A percentile compares a stretch with the other conserved stretches of the same genome.
Evolutionary conservation across 225 moss, liverwort and hornwort genomes (phyloP).

Genomic region (Pseudisothecium myosuroides): DNA sequence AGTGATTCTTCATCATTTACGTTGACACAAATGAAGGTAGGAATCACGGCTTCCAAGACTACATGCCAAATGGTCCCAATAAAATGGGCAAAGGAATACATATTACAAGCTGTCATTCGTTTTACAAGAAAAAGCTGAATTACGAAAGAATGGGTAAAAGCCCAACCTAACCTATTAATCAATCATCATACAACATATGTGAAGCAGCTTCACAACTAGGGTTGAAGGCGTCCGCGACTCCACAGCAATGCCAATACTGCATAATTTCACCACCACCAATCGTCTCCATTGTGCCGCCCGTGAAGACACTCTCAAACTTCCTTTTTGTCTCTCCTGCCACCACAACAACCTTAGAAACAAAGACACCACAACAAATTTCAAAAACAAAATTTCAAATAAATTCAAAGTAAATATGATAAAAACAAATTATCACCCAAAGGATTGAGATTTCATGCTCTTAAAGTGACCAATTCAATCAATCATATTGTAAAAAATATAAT

Average conservation of each 20-base stretch:
- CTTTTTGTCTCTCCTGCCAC: slow-evolving; percentile 72
- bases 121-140: not conserved
- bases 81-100: not conserved
- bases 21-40: not conserved
- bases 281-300: slow-evolving; percentile 78
- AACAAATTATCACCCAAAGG: too few relatives aligned
- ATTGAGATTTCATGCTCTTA: not conserved
- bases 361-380: not conserved
- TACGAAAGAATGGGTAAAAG: not conserved
- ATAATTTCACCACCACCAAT: slow-evolving; percentile 64
- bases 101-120: not conserved
- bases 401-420: too few relatives aligned
- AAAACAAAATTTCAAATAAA: not conserved
- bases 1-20: not conserved
- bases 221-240: slow-evolving; percentile 55
- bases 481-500: too few relatives aligned
- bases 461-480: not conserved
- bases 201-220: slow-evolving; percentile 73
- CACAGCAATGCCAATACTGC: slow-evolving; percentile 98
- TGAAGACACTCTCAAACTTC: slow-evolving; percentile 85
- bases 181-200: slow-evolving; percentile 72
- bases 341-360: not conserved
- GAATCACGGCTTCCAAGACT: not conserved
- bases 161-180: not conserved
- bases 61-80: too few relatives aligned